Base-by-base conservation (phyloP, 2,329 filamentous ascomycete species). In the Bretziella fagacearum region DNA sequence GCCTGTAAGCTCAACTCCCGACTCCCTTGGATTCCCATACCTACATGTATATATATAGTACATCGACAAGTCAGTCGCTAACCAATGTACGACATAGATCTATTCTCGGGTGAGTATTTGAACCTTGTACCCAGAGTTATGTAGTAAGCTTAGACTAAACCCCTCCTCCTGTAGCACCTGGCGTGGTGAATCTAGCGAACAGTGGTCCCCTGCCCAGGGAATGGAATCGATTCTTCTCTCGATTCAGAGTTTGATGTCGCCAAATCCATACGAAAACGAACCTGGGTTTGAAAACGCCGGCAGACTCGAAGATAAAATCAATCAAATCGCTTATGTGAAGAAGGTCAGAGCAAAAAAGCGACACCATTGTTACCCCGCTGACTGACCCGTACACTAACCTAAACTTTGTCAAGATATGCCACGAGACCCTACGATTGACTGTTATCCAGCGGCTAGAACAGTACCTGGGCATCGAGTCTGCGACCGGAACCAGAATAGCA, bases 171-270 rank as follows among this genome's bases (percentile, higher is more conserved):
- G n/a, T 55, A 93, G 87, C 49, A 98, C 91, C 59, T 98, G 91
- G 91, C 74, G 82, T 43, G 87, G 87, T 23, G 81, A 94, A 57
- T 73, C 77, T 13, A 85, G 87, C 47, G 91, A 96, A 62, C 79
- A 95, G 60, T 98, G 91, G 91, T 95, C 87, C 13, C 86, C 87
- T 13, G 91, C 89, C 1, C 91, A 96, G 60, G 89, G 91, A 5
- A 69, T 98, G 1, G 91, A 96, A 60, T 96, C 89, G 1, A 84
- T 96, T 42, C 63, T 98, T 41, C 75, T 96, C 46, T 96, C 89
- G 4, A 95, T 98, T 49, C 91, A 98, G 62, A 95, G 87, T 60
- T 68, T 98, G 37, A 87, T 98, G 81, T 94, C 86, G 1, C 65
- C 76, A 23, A 94, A 95, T 55, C 91, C 89, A 0, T 96, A 94